Conservation (phyloP, 129 eudicot species). For the Heracleum sosnowskyi region DNA sequence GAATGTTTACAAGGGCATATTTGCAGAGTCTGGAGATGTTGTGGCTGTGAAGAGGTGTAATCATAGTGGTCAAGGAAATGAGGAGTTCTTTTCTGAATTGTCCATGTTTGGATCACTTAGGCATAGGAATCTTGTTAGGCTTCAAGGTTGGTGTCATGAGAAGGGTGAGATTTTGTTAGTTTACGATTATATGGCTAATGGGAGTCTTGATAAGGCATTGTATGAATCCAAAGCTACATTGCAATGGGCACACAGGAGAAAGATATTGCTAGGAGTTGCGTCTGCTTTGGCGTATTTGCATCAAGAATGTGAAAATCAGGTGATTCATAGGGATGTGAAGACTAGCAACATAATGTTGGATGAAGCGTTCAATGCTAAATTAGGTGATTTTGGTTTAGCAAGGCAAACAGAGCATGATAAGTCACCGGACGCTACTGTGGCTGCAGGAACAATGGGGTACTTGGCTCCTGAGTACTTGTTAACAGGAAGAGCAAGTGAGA, state of each 20-base stretch:
- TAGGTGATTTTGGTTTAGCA: slow-evolving; percentile 93
- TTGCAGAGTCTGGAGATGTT: slow-evolving; percentile 55
- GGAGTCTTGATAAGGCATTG: slow-evolving; percentile 81
- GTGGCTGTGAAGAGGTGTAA: slow-evolving; percentile 87
- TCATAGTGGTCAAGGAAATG: slow-evolving; percentile 70
- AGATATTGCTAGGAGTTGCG: slow-evolving; percentile 72
- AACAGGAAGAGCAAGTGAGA: slow-evolving; percentile 87
- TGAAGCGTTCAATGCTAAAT: slow-evolving; percentile 75
- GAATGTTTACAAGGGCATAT: slow-evolving; percentile 64
- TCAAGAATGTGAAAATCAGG: slow-evolving; percentile 89
- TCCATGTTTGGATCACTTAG: slow-evolving; percentile 87
- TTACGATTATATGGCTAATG: slow-evolving; percentile 83
- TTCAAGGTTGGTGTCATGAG: slow-evolving; percentile 97
- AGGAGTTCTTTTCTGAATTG: slow-evolving; percentile 74
- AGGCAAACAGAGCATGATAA: slow-evolving; percentile 74
- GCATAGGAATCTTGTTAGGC: slow-evolving; percentile 83
- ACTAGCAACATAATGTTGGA: slow-evolving; percentile 86
- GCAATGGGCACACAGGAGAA: slow-evolving; percentile 70
- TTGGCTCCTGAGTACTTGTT: slow-evolving; percentile 80
- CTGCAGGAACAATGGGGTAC: slow-evolving; percentile 97
- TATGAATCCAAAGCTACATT: slow-evolving; percentile 62
- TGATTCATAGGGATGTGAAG: slow-evolving; percentile 84
- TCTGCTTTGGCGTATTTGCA: slow-evolving; percentile 90
- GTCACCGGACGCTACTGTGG: slow-evolving; percentile 87
- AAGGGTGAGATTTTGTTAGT: slow-evolving; percentile 77